Evolutionary conservation across 2,329 filamentous ascomycete genomes (phyloP), one percentile per base, ranked within the genome.

Genomic region (Monosporascus ibericus): DNA sequence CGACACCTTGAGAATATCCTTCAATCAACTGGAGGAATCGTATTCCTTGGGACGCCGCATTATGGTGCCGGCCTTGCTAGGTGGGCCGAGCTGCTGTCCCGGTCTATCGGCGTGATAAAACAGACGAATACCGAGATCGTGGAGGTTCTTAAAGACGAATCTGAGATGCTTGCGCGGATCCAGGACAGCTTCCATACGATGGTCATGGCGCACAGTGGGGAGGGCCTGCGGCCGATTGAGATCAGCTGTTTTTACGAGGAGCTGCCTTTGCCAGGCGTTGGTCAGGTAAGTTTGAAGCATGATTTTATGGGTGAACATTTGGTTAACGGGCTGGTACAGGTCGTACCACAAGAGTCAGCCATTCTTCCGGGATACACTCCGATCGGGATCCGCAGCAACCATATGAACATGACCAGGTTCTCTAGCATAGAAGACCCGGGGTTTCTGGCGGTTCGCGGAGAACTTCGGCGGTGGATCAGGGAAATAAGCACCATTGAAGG

Each of bases 41-140:
- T 63, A 5, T 72, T 72, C 56, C 30, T 72, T 25, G 70, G 70
- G 5, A 72, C 70, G 39, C 68, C 67, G 0, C 67, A 72, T 50
- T 56, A 63, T 20, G 68, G 68, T 0, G 55, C 63, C 3, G 62
- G 63, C 11, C 58, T 70, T 0, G 60, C 63, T 17, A 20, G 50
- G 27, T 68, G 65, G 65, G 65, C 66, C 15, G 59, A 64, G 53
- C 47, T 48, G n/a, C 49, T 65, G 7, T 60, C 62, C 9, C 54
- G 48, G 18, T 49, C 48, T 4, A 55, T 67, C 38, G 60, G 62
- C 2, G 3, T 66, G 3, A 8, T 70, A 17, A 68, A 68, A 50
- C 58, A 60, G 48, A 67, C 64, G 7, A 67, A 68, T 48, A 47
- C 24, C 30, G 30, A 50, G 8, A 50, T 52, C 39, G 27, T 34